Evolutionary conservation across 2,329 filamentous ascomycete genomes (phyloP).

Genomic region (Camillea tinctor): DNA sequence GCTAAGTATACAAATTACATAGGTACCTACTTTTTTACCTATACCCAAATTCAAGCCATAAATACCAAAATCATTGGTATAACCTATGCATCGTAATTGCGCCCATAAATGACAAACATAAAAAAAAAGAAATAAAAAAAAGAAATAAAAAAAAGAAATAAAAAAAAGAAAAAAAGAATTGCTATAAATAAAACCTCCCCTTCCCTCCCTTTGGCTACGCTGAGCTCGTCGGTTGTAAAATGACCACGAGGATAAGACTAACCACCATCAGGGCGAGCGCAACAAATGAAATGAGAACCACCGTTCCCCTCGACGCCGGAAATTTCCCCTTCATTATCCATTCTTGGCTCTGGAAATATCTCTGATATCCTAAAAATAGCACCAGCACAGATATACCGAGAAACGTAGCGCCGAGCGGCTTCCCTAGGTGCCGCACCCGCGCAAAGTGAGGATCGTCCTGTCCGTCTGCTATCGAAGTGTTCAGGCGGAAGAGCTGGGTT

Average conservation of each 20-base stretch:
- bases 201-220: too few relatives aligned
- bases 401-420: conserved; percentile 74
- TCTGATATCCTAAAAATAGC: conserved; percentile 72
- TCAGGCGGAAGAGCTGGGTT: conserved; percentile 81
- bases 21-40: too few relatives aligned
- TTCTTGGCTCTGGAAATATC: conserved; percentile 75
- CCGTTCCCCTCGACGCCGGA: conserved; percentile 72
- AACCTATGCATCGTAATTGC: too few relatives aligned
- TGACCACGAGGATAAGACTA: conserved; percentile 58
- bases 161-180: too few relatives aligned
- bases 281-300: conserved; percentile 66
- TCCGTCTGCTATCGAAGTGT: conserved; percentile 56
- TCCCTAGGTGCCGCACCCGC: conserved; percentile 63
- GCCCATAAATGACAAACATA: too few relatives aligned
- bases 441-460: conserved; percentile 35
- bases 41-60: too few relatives aligned
- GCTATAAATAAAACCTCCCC: too few relatives aligned
- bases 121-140: too few relatives aligned
- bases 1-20: too few relatives aligned
- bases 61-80: too few relatives aligned
- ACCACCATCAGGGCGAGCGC: conserved; percentile 62
- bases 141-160: too few relatives aligned
- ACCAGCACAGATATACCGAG: conserved; percentile 73
- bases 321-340: conserved; percentile 82
- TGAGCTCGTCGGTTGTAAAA: conserved; percentile 43